Conservation (phyloP, 106 monocot species). For the Posidonia australis region DNA sequence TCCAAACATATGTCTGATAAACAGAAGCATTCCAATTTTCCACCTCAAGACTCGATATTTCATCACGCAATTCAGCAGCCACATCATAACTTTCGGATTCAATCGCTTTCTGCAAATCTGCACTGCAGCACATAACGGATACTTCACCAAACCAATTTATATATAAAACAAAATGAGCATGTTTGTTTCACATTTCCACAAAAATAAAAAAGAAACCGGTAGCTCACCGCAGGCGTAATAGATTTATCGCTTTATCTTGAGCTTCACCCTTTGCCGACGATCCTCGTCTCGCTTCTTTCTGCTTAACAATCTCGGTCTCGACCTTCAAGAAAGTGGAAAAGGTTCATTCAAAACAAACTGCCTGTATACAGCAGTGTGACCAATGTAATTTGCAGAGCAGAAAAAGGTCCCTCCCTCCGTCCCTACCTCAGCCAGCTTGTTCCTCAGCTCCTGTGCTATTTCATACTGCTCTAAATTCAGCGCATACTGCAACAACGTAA, state of each 20-base stretch:
- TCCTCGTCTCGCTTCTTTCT: slow-evolving; percentile 69
- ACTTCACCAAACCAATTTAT: neutral
- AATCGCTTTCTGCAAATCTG: slow-evolving; percentile 82
- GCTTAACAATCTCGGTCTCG: slow-evolving; percentile 62
- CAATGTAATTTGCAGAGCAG: neutral
- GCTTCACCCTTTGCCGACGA: slow-evolving; percentile 74
- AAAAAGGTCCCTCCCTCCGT: neutral
- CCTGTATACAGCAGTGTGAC: neutral
- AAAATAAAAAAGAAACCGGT: neutral
- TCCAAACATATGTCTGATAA: neutral
- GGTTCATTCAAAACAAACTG: too few species aligned
- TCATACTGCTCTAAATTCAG: slow-evolving; percentile 89
- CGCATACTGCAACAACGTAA: slow-evolving; percentile 40
- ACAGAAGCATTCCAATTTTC: neutral
- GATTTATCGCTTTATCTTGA: slow-evolving; percentile 71
- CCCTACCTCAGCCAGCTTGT: slow-evolving; percentile 66
- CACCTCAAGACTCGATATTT: slow-evolving; percentile 86
- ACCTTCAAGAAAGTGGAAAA: slow-evolving; percentile 35
- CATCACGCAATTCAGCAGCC: slow-evolving; percentile 75
- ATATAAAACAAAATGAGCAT: neutral
- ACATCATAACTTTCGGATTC: slow-evolving; percentile 59
- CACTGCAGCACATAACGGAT: slow-evolving; percentile 33
- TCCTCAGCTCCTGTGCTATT: slow-evolving; percentile 66
- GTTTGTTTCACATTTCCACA: too few species aligned
- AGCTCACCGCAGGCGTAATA: slow-evolving; percentile 64